These are phyloP conservation scores for Pleurostoma richardsiae DNA, from an alignment of 2,329 filamentous ascomycete species.

Conservation along the genomic window DNA sequence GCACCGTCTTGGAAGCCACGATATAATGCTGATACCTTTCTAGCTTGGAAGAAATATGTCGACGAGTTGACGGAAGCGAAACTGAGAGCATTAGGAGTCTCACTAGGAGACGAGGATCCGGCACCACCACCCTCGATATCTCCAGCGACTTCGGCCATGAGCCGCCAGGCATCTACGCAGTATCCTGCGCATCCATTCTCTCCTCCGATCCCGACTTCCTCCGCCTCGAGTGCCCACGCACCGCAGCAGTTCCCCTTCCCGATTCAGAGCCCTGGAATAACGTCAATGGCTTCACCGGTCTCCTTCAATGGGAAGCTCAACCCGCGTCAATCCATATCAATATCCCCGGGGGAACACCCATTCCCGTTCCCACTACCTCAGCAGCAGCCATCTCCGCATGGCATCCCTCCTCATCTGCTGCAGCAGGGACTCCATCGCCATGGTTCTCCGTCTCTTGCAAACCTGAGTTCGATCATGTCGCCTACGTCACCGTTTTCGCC, in stretches of 20 bases:
- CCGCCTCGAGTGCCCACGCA: constrained; percentile 65
- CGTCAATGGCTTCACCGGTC: constrained; percentile 66
- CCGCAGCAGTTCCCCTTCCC: constrained; percentile 53
- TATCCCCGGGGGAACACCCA: constrained; percentile 40
- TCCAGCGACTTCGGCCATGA: constrained; percentile 56
- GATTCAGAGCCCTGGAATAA: constrained; percentile 54
- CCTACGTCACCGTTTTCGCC: constrained; percentile 59
- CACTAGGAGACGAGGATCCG: constrained; percentile 69
- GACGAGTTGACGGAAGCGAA: constrained; percentile 85
- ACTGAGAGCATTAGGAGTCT: constrained; percentile 84
- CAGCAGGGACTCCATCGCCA: constrained; percentile 46
- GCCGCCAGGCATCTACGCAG: constrained; percentile 62
- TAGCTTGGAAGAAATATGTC: constrained; percentile 70
- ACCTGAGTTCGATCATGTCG: constrained; percentile 52
- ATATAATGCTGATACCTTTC: constrained; percentile 10
- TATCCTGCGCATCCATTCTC: constrained; percentile 77
- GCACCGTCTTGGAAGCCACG: not conserved
- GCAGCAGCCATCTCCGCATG: constrained; percentile 53
- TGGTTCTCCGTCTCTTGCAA: constrained; percentile 60
- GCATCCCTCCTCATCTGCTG: constrained; percentile 48
- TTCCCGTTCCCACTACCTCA: constrained; percentile 57
- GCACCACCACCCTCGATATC: constrained; percentile 58
- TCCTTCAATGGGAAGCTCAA: constrained; percentile 64
- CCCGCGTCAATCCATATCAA: constrained; percentile 67
- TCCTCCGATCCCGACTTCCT: constrained; percentile 75